Evolutionary conservation across 2,329 filamentous ascomycete genomes (phyloP).

Genomic region (Microdochium bolleyi): DNA sequence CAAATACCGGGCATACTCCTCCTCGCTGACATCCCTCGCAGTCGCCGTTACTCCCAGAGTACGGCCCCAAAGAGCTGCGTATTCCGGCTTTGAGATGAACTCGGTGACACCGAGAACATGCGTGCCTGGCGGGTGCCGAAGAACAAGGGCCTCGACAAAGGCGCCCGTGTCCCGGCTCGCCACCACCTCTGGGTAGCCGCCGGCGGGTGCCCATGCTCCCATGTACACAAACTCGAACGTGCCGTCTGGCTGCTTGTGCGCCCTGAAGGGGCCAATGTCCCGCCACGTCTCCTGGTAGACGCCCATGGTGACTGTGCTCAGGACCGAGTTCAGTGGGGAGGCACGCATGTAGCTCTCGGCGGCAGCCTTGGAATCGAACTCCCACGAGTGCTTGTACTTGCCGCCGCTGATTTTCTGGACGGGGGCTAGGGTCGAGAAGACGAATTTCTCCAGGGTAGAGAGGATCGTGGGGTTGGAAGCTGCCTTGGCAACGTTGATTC

Average conservation of each 20-base stretch:
- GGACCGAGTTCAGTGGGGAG: constrained; percentile 5
- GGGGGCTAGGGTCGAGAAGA: constrained; percentile 1
- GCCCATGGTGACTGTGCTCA: constrained; percentile 8
- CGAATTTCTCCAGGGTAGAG: constrained; percentile 6
- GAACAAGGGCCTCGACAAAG: constrained; percentile 8
- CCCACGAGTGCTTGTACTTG: constrained; percentile 2
- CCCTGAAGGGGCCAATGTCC: constrained; percentile 2
- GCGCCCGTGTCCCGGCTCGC: constrained; percentile 7
- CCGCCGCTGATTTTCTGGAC: constrained; percentile 1
- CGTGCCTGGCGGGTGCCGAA: constrained; percentile 4
- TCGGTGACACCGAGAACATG: constrained; percentile 5
- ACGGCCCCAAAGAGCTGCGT: constrained; percentile 5
- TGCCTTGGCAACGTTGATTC: constrained; percentile 10
- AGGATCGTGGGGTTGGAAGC: constrained; percentile 5
- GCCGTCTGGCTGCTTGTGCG: constrained; percentile 6
- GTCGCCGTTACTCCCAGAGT: constrained; percentile 4
- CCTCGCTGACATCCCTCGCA: constrained; percentile 3
- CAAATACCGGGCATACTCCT: constrained; percentile 4
- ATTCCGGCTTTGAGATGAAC: constrained; percentile 5
- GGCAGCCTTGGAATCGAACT: constrained; percentile 5
- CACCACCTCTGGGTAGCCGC: constrained; percentile 3
- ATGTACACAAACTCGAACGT: constrained; percentile 2
- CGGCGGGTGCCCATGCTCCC: neutral
- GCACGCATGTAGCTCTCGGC: constrained; percentile 1
- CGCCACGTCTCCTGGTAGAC: constrained; percentile 8